phyloP scores from a whole-genome alignment of 306 rosid species.

The Argentina anserina region DNA sequence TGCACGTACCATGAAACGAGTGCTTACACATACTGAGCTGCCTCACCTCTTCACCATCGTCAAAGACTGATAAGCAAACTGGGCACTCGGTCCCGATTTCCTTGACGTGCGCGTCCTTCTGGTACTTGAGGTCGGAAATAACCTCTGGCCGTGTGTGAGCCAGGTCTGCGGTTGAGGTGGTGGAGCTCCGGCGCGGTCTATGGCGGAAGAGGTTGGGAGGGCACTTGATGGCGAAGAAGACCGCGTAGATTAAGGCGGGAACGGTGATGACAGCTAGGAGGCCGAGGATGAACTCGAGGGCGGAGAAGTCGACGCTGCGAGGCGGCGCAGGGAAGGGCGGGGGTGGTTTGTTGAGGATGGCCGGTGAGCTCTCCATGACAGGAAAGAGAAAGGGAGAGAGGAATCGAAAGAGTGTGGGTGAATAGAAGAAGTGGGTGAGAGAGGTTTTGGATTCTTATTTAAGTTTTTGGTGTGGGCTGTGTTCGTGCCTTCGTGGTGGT shows the following conservation, averaged over 20 bases:
- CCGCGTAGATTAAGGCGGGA: slow-evolving; percentile 66
- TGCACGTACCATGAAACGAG: slow-evolving; percentile 62
- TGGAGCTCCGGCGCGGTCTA: slow-evolving; percentile 18
- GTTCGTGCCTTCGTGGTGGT: neutral
- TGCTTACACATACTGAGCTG: slow-evolving; percentile 61
- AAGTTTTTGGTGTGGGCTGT: neutral
- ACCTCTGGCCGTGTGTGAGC: slow-evolving; percentile 1
- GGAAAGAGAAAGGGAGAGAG: neutral
- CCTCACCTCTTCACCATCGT: slow-evolving; percentile 62
- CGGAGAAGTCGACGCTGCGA: slow-evolving; percentile 60
- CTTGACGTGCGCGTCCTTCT: slow-evolving; percentile 39
- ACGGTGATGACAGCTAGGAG: slow-evolving; percentile 65
- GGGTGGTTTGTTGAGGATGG: slow-evolving; percentile 28
- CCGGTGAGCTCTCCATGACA: slow-evolving; percentile 43
- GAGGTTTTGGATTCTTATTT: neutral
- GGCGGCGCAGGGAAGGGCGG: slow-evolving; percentile 38
- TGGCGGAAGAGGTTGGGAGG: slow-evolving; percentile 38
- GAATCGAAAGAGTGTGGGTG: neutral
- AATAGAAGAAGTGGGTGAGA: neutral
- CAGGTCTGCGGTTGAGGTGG: slow-evolving; percentile 19
- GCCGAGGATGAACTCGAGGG: slow-evolving; percentile 74
- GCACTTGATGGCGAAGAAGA: slow-evolving; percentile 64
- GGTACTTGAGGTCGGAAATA: slow-evolving; percentile 30
- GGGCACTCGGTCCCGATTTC: slow-evolving; percentile 67
- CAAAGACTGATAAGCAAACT: slow-evolving; percentile 64